Evolutionary conservation across 805 yeast genomes (phyloP).

Genomic region (Tetrapisispora pingtungensis): DNA sequence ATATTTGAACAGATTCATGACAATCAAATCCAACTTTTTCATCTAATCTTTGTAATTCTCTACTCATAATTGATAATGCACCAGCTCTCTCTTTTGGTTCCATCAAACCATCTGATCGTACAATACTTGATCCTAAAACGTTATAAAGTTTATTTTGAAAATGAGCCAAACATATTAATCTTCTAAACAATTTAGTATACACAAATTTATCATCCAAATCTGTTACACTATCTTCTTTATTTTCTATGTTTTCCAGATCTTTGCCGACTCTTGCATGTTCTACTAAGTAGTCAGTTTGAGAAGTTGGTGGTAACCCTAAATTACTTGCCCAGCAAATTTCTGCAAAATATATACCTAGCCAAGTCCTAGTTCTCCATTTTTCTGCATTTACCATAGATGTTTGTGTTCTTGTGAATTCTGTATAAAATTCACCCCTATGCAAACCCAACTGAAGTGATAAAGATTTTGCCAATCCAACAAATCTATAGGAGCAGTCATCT

Average conservation of each 20-base stretch:
- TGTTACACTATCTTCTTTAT: neutral
- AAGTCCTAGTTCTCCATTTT: constrained; percentile 86
- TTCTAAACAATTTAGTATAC: constrained; percentile 62
- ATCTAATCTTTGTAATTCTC: constrained; percentile 67
- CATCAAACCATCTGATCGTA: constrained; percentile 79
- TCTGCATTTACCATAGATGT: constrained; percentile 84
- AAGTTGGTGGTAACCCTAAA: constrained; percentile 78
- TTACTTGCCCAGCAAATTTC: constrained; percentile 89
- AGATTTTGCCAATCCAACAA: constrained; percentile 77
- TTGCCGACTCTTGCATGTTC: constrained; percentile 68
- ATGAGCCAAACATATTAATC: constrained; percentile 61
- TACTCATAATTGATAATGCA: constrained; percentile 61
- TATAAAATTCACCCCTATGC: constrained; percentile 84
- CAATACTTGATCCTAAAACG: constrained; percentile 79
- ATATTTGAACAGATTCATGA: constrained; percentile 62
- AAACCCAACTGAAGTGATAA: constrained; percentile 79
- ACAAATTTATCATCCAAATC: constrained; percentile 1
- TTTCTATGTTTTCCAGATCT: constrained; percentile 12
- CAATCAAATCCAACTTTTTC: constrained; percentile 54
- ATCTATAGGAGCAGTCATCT: constrained; percentile 86
- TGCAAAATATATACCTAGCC: constrained; percentile 80
- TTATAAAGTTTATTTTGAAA: constrained; percentile 77
- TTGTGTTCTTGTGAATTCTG: constrained; percentile 84
- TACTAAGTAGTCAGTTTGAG: constrained; percentile 71
- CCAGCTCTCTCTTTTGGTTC: constrained; percentile 78